Percentiles rank a stretch among this genome's conserved stretches.
Conservation (phyloP, 75 land plant genomes). For the Selaginella tamariscina region DNA sequence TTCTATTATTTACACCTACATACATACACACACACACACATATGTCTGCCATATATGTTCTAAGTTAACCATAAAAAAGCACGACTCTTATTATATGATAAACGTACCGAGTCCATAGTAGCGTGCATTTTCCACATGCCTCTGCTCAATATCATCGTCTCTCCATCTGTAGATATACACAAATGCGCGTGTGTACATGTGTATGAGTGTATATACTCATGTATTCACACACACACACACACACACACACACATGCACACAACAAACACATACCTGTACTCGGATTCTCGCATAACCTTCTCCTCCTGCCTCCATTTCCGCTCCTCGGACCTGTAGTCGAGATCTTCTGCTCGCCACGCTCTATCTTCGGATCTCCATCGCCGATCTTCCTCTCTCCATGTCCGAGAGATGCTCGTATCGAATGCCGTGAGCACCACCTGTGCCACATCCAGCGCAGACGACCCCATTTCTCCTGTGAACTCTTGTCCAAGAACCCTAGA, state of each 20-base stretch:
- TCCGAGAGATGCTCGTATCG: conserved; percentile 28
- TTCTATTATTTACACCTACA: too few relatives aligned
- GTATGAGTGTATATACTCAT: too few relatives aligned
- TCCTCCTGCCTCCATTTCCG: conserved; percentile 28
- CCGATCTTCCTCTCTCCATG: conserved; percentile 35
- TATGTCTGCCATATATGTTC: too few relatives aligned
- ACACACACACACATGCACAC: too few relatives aligned
- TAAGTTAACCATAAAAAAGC: too few relatives aligned
- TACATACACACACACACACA: too few relatives aligned
- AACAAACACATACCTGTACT: conserved; percentile 19
- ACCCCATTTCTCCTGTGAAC: conserved; percentile 23
- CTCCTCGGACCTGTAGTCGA: conserved; percentile 28
- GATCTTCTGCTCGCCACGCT: conserved; percentile 23
- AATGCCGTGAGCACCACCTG: conserved; percentile 32
- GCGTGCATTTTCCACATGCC: conserved; percentile 32
- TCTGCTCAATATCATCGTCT: conserved; percentile 28
- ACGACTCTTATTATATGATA: too few relatives aligned
- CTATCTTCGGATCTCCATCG: conserved; percentile 30
- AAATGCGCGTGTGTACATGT: too few relatives aligned
- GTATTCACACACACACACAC: too few relatives aligned
- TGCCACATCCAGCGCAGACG: conserved; percentile 31
- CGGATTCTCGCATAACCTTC: conserved; percentile 23
- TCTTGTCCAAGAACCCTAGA: too few relatives aligned
- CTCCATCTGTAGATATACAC: conserved; percentile 29
- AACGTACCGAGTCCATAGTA: conserved; percentile 29